Percentiles rank a stretch among this genome's conserved stretches.
Evolutionary conservation across 78 protist species (phyloP).

Genomic region (Neovahlkampfia damariscottae): DNA sequence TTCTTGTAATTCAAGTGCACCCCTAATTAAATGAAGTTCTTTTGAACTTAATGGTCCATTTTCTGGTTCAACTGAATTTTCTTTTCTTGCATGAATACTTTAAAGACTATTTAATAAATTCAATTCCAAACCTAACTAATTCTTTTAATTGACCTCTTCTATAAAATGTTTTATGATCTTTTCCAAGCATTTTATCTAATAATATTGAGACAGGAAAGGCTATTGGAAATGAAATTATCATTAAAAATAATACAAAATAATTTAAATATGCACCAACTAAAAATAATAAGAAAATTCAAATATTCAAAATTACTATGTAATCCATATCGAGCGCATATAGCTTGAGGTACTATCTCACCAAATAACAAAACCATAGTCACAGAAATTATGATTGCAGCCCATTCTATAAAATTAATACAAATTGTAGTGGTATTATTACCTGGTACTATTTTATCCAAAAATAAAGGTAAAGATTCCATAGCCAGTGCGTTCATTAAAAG

Average conservation of each 20-base stretch:
- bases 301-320: too few species aligned
- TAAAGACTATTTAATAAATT: background rate
- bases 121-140: background rate
- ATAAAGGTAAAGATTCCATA: conserved; percentile 62
- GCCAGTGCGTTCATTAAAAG: conserved; percentile 30
- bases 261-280: conserved; percentile 29
- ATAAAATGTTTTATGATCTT: background rate
- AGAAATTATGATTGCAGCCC: conserved; percentile 39
- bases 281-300: too few species aligned
- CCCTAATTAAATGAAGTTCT: background rate
- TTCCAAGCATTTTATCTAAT: conserved; percentile 1
- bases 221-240: background rate
- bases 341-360: conserved; percentile 62
- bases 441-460: conserved; percentile 26
- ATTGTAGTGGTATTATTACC: too few species aligned
- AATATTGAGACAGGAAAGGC: background rate
- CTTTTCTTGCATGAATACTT: too few species aligned
- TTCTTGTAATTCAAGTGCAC: conserved; percentile 1
- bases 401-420: too few species aligned
- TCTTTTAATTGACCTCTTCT: conserved; percentile 1
- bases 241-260: conserved; percentile 20
- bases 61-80: too few species aligned
- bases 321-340: conserved; percentile 39
- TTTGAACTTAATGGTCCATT: background rate
- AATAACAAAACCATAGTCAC: conserved; percentile 44